A percentile compares a stretch with the other conserved stretches of the same genome.
Conservation (phyloP, 2,329 filamentous ascomycete species). For the Trichoderma asperellum region DNA sequence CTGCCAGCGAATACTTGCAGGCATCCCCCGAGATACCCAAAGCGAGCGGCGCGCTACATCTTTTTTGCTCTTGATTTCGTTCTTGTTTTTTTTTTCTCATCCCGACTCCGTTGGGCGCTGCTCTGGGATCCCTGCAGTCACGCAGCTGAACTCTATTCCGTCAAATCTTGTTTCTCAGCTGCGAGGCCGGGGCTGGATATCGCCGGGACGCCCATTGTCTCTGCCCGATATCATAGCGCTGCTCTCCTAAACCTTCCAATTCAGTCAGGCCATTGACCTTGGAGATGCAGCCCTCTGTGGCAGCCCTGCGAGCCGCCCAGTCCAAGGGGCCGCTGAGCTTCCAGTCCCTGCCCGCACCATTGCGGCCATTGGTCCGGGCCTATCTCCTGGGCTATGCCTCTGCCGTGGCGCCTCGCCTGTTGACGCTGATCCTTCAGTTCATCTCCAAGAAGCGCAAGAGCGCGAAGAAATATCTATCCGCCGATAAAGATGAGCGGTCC, state of each 20-base stretch:
- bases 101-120: not conserved
- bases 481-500: constrained; percentile 37
- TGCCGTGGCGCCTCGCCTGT: constrained; percentile 58
- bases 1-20: constrained; percentile 8
- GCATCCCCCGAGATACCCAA: constrained; percentile 14
- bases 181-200: not conserved
- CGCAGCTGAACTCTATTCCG: not conserved
- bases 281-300: constrained; percentile 23
- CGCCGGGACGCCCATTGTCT: not conserved
- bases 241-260: constrained; percentile 2
- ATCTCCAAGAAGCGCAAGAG: constrained; percentile 45
- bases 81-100: not conserved
- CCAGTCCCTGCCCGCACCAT: constrained; percentile 49
- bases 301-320: constrained; percentile 21
- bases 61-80: not conserved
- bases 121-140: constrained; percentile 1
- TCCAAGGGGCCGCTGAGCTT: constrained; percentile 32
- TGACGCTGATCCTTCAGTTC: constrained; percentile 58
- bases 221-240: not conserved
- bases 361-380: constrained; percentile 62
- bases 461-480: constrained; percentile 36
- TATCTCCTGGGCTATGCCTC: constrained; percentile 66
- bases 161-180: not conserved
- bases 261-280: not conserved
- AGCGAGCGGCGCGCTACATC: constrained; percentile 26